phyloP scores from a whole-genome alignment of 805 yeast genomes.

The Wickerhamomyces silvicola region DNA sequence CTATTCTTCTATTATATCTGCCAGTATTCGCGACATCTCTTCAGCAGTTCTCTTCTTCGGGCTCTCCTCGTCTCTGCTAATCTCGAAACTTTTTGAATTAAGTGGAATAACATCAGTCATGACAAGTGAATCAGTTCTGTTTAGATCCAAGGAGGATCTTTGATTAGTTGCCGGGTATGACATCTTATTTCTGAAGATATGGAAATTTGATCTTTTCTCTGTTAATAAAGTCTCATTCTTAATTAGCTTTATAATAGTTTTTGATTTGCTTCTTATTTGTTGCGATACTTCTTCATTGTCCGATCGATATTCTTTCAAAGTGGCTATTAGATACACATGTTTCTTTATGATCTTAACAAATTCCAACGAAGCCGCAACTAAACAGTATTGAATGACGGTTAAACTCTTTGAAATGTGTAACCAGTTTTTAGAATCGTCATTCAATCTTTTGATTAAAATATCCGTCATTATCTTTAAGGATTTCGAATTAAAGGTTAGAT shows the following conservation, averaged over 20 bases:
- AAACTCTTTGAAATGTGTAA: conserved; percentile 41
- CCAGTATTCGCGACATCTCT: conserved; percentile 7
- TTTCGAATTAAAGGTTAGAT: conserved; percentile 35
- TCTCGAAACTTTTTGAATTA: conserved; percentile 25
- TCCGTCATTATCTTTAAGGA: conserved; percentile 33
- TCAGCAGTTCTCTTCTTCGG: conserved; percentile 5
- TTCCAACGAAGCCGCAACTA: conserved; percentile 47
- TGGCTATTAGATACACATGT: conserved; percentile 28
- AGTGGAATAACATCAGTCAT: not conserved
- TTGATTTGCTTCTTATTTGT: conserved; percentile 33
- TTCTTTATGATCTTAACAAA: conserved; percentile 43
- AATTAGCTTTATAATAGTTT: conserved; percentile 25
- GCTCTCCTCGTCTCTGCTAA: conserved; percentile 6
- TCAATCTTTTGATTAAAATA: conserved; percentile 35
- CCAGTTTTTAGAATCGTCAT: conserved; percentile 26
- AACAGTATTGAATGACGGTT: conserved; percentile 43
- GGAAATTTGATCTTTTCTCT: conserved; percentile 36
- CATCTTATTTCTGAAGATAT: conserved; percentile 36
- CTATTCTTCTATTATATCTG: conserved; percentile 18
- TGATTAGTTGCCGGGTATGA: conserved; percentile 29
- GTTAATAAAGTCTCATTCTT: conserved; percentile 29
- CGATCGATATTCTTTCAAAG: conserved; percentile 24
- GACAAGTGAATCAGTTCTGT: conserved; percentile 10
- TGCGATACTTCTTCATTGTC: conserved; percentile 21
- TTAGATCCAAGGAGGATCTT: conserved; percentile 20